These are phyloP conservation scores for Cymbidium sinense DNA, from an alignment of 106 monocot species.

Conservation along the genomic window DNA sequence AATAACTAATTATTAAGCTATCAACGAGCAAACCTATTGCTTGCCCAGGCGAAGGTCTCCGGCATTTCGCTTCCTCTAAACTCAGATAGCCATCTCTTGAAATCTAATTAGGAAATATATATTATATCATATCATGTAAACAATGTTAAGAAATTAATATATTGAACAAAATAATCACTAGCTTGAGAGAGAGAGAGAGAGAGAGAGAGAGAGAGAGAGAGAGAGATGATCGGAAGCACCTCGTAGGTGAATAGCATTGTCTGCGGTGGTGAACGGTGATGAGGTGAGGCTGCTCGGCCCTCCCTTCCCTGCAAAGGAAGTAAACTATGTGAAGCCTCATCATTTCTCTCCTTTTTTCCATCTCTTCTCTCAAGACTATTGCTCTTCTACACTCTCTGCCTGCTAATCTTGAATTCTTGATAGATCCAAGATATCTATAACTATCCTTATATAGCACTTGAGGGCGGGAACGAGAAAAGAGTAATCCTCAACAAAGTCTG, in stretches of 20 bases:
- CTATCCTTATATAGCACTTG: not conserved
- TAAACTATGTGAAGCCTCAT: conserved; percentile 51
- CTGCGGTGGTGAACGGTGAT: conserved; percentile 38
- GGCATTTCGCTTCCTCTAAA: conserved; percentile 56
- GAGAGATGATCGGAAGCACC: too few relatives aligned
- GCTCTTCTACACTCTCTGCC: not conserved
- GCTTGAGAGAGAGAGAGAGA: not conserved
- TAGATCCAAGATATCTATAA: too few relatives aligned
- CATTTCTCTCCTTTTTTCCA: not conserved
- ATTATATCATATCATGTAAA: not conserved
- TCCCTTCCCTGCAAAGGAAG: conserved; percentile 46
- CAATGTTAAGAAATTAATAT: not conserved
- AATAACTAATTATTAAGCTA: not conserved
- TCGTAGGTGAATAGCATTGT: conserved; percentile 39
- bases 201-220: not conserved
- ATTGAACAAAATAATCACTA: not conserved
- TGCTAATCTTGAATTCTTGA: not conserved
- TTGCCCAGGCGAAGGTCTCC: conserved; percentile 54
- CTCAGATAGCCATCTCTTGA: conserved; percentile 67
- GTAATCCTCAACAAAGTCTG: not conserved
- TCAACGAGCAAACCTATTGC: conserved; percentile 44
- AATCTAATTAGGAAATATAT: conserved; percentile 28
- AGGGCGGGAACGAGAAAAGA: not conserved
- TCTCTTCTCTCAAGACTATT: not conserved
- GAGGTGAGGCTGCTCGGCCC: conserved; percentile 63